Percentiles rank a stretch among this genome's conserved stretches.
Conservation (phyloP, 1,284 basidiomycete species). For the Apiotrichum laibachii region DNA sequence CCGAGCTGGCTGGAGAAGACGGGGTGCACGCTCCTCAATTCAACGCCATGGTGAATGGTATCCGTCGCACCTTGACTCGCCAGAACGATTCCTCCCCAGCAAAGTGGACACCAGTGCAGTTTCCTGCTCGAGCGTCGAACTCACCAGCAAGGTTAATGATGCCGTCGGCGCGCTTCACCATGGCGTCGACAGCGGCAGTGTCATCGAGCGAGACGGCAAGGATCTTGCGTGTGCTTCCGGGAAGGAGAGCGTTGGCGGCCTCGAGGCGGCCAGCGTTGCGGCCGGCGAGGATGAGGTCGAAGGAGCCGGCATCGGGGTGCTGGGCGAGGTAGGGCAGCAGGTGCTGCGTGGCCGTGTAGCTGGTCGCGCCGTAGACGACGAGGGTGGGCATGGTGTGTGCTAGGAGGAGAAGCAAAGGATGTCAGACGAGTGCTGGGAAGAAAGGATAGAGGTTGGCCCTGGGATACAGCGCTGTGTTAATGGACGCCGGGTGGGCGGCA, state of each 20-base stretch:
- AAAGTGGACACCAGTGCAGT: background rate
- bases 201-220: constrained; percentile 31
- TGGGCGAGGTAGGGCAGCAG: constrained; percentile 41
- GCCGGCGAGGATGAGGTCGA: constrained; percentile 43
- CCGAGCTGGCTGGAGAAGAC: too few relatives aligned
- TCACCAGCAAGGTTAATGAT: constrained; percentile 43
- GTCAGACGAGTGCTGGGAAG: background rate
- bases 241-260: constrained; percentile 20
- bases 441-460: too few relatives aligned
- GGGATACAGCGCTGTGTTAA: too few relatives aligned
- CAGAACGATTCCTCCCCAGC: background rate
- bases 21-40: background rate
- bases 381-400: constrained; percentile 28
- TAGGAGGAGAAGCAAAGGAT: background rate
- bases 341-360: constrained; percentile 39
- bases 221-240: constrained; percentile 18
- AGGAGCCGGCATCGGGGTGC: constrained; percentile 33
- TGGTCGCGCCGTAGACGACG: constrained; percentile 47
- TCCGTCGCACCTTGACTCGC: background rate
- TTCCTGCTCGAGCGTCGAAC: constrained; percentile 3
- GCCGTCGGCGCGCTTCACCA: constrained; percentile 35
- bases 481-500: too few relatives aligned
- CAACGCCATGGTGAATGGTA: too few relatives aligned
- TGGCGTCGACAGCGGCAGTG: constrained; percentile 26
- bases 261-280: constrained; percentile 40